A percentile compares a stretch with the other conserved stretches of the same genome.
phyloP scores from a whole-genome alignment of 2,329 filamentous ascomycete genomes.

The Xylariaceae sp. region DNA sequence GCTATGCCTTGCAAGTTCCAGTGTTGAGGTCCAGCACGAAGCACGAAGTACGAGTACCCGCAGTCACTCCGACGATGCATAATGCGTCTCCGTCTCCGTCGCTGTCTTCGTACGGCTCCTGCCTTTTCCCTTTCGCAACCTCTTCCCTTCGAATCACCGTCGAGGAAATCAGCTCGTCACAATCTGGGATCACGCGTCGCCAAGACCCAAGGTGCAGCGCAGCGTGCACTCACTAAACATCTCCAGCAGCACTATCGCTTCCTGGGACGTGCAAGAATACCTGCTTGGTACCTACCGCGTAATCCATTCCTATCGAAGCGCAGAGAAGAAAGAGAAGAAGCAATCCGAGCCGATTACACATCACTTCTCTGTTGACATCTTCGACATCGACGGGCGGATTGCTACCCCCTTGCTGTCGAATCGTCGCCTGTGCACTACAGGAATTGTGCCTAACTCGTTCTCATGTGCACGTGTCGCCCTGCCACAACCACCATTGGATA shows the following conservation, averaged over 20 bases:
- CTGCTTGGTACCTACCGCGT: no score
- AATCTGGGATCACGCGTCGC: constrained; percentile 33
- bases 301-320: no score
- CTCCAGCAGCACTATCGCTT: no score
- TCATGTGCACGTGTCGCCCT: constrained; percentile 9
- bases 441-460: not conserved
- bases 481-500: constrained; percentile 9
- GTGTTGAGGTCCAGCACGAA: no score
- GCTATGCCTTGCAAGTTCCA: no score
- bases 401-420: not conserved
- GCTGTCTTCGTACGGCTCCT: constrained; percentile 1
- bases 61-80: constrained; percentile 13
- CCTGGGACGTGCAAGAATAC: no score
- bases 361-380: not conserved
- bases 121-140: constrained; percentile 13
- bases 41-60: not conserved
- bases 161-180: constrained; percentile 26
- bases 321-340: no score
- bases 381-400: not conserved
- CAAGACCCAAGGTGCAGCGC: constrained; percentile 27
- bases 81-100: no score
- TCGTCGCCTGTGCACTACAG: constrained; percentile 10
- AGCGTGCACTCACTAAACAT: not conserved
- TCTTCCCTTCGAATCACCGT: constrained; percentile 27
- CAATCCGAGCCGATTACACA: no score